These are phyloP conservation scores for Pythium phragmitis DNA, from an alignment of 352 stramenopile genomes.

Conservation along the genomic window DNA sequence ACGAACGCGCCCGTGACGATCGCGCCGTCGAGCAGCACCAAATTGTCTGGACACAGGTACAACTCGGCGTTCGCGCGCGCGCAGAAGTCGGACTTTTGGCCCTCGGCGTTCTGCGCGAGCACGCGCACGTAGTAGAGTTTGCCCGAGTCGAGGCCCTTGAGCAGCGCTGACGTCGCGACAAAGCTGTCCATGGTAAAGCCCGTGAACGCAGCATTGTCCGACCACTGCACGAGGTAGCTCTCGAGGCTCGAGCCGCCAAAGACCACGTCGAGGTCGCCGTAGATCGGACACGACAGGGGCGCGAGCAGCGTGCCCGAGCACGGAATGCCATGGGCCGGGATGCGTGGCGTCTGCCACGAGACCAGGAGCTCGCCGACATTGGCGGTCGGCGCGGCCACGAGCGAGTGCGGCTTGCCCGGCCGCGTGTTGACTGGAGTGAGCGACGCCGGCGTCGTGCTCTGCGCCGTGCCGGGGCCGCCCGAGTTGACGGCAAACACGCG, in stretches of 20 bases:
- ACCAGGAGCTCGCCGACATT: conserved; percentile 42
- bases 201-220: conserved; percentile 60
- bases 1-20: conserved; percentile 62
- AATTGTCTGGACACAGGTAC: conserved; percentile 72
- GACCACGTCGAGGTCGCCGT: conserved; percentile 83
- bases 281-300: conserved; percentile 53
- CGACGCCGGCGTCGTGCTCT: conserved; percentile 50
- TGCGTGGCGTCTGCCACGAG: conserved; percentile 59
- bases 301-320: conserved; percentile 59
- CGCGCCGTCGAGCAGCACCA: conserved; percentile 60
- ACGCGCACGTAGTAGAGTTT: conserved; percentile 85
- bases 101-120: conserved; percentile 76
- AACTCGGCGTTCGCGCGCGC: conserved; percentile 44
- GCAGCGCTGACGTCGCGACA: conserved; percentile 50
- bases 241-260: conserved; percentile 88
- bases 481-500: conserved; percentile 84
- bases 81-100: conserved; percentile 74
- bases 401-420: conserved; percentile 65
- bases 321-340: conserved; percentile 67
- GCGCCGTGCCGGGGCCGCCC: conserved; percentile 49
- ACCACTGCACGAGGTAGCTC: conserved; percentile 94
- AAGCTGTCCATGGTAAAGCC: conserved; percentile 71
- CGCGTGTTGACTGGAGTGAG: conserved; percentile 52
- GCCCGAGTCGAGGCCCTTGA: conserved; percentile 65
- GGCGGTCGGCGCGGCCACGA: conserved; percentile 36